These are phyloP conservation scores for Naganishia vaughanmartiniae DNA, from an alignment of 768 basidiomycete species.

Conservation along the genomic window DNA sequence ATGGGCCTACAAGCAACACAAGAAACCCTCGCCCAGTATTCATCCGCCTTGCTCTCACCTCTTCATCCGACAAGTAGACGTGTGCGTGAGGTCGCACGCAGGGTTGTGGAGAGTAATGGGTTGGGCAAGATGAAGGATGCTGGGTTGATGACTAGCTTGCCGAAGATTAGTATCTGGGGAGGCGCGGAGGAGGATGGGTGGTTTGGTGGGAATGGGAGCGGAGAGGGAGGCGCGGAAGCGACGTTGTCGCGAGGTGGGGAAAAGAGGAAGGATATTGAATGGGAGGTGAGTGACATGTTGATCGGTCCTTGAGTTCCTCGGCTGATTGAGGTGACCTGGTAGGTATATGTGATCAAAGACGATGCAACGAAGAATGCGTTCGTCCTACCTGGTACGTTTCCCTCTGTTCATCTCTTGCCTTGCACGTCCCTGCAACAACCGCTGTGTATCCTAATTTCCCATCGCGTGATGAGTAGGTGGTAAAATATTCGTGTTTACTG, in stretches of 20 bases:
- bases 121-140: slow-evolving; percentile 62
- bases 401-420: background rate
- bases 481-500: slow-evolving; percentile 81
- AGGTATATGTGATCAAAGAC: slow-evolving; percentile 76
- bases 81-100: slow-evolving; percentile 67
- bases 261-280: slow-evolving; percentile 44
- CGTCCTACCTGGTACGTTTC: slow-evolving; percentile 64
- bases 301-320: slow-evolving; percentile 33
- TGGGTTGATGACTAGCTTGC: background rate
- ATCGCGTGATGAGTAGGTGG: slow-evolving; percentile 54
- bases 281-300: slow-evolving; percentile 44
- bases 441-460: background rate
- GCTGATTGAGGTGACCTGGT: slow-evolving; percentile 55
- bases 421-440: background rate
- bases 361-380: slow-evolving; percentile 70
- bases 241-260: slow-evolving; percentile 29
- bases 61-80: slow-evolving; percentile 66
- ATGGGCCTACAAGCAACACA: slow-evolving; percentile 46
- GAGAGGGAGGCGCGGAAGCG: slow-evolving; percentile 34
- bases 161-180: slow-evolving; percentile 20
- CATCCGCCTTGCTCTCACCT: slow-evolving; percentile 62
- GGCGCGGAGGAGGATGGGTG: slow-evolving; percentile 39
- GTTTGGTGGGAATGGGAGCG: slow-evolving; percentile 40
- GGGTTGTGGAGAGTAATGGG: slow-evolving; percentile 68
- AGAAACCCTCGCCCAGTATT: slow-evolving; percentile 60